A percentile compares a stretch with the other conserved stretches of the same genome.
Evolutionary conservation across 2,329 filamentous ascomycete species (phyloP).

Genomic region (Madurella fahalii): DNA sequence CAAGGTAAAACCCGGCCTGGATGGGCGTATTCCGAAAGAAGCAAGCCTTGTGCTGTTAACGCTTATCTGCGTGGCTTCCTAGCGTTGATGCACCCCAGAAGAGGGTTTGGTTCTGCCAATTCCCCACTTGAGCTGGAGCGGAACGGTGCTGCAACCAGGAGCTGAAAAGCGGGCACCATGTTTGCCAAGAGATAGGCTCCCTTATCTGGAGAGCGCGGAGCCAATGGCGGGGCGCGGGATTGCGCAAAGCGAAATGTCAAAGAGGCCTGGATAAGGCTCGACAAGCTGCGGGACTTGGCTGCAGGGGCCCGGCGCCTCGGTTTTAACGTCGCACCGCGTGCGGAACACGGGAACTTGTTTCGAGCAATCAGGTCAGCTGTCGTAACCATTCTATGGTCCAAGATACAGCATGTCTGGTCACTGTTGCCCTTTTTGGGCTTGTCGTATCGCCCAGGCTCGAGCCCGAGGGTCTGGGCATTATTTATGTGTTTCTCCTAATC

Average conservation of each 20-base stretch:
- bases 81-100: slow-evolving; percentile 13
- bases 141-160: slow-evolving; percentile 3
- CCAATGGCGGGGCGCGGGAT: slow-evolving; percentile 20
- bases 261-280: slow-evolving; percentile 9
- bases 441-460: no score
- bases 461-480: no score
- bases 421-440: no score
- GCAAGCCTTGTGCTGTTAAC: not conserved
- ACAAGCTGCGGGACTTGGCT: not conserved
- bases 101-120: not conserved
- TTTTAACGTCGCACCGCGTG: no score
- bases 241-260: slow-evolving; percentile 19
- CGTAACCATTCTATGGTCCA: no score
- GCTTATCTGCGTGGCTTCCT: not conserved
- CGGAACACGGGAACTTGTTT: no score
- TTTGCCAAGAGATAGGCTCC: slow-evolving; percentile 24
- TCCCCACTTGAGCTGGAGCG: slow-evolving; percentile 1
- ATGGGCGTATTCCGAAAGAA: no score
- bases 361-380: no score
- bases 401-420: no score
- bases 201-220: slow-evolving; percentile 13
- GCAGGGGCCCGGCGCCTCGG: no score
- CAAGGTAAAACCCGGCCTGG: no score
- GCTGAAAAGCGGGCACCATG: slow-evolving; percentile 13
- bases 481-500: no score